A percentile compares a stretch with the other conserved stretches of the same genome.
These are phyloP conservation scores for Chalciporus chontae DNA, from an alignment of 768 basidiomycete genomes.

Conservation along the genomic window DNA sequence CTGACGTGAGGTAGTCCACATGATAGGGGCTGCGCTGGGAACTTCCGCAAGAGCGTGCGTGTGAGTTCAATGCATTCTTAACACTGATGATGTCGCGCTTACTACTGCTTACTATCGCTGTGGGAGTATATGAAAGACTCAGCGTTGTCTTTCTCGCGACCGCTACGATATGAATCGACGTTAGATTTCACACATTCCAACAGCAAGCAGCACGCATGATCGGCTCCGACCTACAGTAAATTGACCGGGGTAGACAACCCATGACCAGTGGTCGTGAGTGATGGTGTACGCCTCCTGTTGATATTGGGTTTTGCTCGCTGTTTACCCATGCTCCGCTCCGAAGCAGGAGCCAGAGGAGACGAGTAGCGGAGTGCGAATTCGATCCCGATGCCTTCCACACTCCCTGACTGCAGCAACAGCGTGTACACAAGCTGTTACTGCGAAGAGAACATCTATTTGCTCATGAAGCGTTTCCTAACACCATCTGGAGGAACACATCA, in stretches of 20 bases:
- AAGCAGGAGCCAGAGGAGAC: too few relatives aligned
- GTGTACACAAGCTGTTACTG: constrained; percentile 62
- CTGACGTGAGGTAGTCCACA: neutral
- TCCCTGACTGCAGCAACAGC: constrained; percentile 22
- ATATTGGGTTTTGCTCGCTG: too few relatives aligned
- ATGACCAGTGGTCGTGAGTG: too few relatives aligned
- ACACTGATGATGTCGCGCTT: neutral
- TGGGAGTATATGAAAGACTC: neutral
- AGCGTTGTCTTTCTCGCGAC: constrained; percentile 4
- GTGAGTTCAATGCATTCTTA: constrained; percentile 2
- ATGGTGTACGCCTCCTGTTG: too few relatives aligned
- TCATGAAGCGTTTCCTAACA: constrained; percentile 43
- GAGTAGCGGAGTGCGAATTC: constrained; percentile 22
- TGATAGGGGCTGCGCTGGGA: neutral
- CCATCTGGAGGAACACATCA: constrained; percentile 21
- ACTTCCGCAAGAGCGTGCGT: constrained; percentile 2
- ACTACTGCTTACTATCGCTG: neutral
- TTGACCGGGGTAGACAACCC: too few relatives aligned
- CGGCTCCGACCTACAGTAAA: too few relatives aligned
- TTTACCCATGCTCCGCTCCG: too few relatives aligned
- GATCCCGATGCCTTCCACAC: constrained; percentile 18
- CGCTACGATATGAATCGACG: neutral
- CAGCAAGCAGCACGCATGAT: too few relatives aligned
- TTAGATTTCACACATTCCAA: too few relatives aligned
- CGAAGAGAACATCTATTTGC: constrained; percentile 71